Evolutionary conservation across 345 rosid genomes (phyloP).

Genomic region (Salix suchowensis): DNA sequence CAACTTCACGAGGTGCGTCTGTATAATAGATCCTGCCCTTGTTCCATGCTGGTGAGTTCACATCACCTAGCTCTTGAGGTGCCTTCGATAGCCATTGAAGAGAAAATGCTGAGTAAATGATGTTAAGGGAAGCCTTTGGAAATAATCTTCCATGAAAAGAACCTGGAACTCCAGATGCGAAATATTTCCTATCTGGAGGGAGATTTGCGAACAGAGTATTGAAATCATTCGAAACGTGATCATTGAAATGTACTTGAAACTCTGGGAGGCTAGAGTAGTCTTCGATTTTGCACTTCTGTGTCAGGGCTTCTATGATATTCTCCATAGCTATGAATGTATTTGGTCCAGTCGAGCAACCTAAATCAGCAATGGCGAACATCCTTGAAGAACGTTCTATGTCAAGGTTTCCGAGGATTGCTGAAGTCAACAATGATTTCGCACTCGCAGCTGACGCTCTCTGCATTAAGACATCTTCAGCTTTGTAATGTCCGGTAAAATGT

Average conservation of each 20-base stretch:
- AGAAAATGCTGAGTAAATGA: constrained; percentile 6
- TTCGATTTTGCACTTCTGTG: background rate
- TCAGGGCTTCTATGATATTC: background rate
- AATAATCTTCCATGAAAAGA: constrained; percentile 17
- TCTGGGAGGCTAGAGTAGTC: background rate
- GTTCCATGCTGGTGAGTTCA: constrained; percentile 1
- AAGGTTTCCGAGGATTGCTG: background rate
- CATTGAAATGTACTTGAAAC: constrained; percentile 4
- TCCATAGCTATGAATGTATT: constrained; percentile 4
- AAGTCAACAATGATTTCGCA: background rate
- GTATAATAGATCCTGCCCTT: constrained; percentile 5
- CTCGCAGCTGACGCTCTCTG: background rate
- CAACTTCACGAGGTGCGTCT: constrained; percentile 8
- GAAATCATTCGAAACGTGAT: constrained; percentile 10
- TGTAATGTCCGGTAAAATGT: too few relatives aligned
- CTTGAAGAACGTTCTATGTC: background rate
- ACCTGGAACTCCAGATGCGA: constrained; percentile 13
- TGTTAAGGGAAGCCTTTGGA: background rate
- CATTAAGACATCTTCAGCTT: too few relatives aligned
- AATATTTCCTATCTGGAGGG: constrained; percentile 1
- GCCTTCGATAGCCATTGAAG: constrained; percentile 10
- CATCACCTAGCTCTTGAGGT: constrained; percentile 4
- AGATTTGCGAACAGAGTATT: constrained; percentile 8
- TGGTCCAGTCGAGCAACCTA: constrained; percentile 13
- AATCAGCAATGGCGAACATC: background rate